These are phyloP conservation scores for Dipsacomyces acuminosporus DNA, from an alignment of 371 early-diverging fungal species.

Conservation along the genomic window DNA sequence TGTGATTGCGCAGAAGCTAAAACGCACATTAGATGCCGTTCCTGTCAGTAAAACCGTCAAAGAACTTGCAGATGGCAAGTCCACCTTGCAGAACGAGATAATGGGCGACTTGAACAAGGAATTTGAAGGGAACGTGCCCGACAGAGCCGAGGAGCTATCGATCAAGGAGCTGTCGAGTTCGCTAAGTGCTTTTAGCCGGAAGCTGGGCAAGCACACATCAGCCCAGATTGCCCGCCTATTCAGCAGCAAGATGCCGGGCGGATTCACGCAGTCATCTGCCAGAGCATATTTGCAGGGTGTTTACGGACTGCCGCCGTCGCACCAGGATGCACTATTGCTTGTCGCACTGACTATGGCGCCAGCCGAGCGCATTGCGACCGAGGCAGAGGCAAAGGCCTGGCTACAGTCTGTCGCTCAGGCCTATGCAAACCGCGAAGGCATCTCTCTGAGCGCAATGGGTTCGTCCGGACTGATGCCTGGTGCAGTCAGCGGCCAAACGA, in stretches of 20 bases:
- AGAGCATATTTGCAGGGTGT: constrained; percentile 65
- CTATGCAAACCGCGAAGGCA: constrained; percentile 75
- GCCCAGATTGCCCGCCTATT: constrained; percentile 72
- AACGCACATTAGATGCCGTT: constrained; percentile 74
- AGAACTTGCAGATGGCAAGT: constrained; percentile 93
- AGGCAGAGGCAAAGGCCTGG: constrained; percentile 82
- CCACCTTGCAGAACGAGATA: constrained; percentile 95
- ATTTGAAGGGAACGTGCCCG: constrained; percentile 73
- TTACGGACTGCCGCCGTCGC: constrained; percentile 67
- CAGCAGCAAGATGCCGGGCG: constrained; percentile 83
- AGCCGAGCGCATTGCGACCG: constrained; percentile 47
- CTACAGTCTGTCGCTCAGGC: constrained; percentile 67
- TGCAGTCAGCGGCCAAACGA: no score
- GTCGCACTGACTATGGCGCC: constrained; percentile 72
- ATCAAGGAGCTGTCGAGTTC: not conserved
- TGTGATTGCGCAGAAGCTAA: constrained; percentile 88
- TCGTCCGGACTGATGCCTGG: constrained; percentile 49
- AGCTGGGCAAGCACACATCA: constrained; percentile 76
- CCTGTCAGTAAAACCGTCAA: constrained; percentile 78
- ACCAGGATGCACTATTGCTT: constrained; percentile 68
- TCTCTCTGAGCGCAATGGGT: constrained; percentile 84
- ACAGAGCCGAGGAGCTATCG: constrained; percentile 84
- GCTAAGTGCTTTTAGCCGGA: constrained; percentile 53
- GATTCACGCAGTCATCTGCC: constrained; percentile 75
- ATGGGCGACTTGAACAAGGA: constrained; percentile 88